These are phyloP conservation scores for Fomitiporia mediterranea DNA, from an alignment of 1,284 basidiomycete genomes.

Conservation along the genomic window DNA sequence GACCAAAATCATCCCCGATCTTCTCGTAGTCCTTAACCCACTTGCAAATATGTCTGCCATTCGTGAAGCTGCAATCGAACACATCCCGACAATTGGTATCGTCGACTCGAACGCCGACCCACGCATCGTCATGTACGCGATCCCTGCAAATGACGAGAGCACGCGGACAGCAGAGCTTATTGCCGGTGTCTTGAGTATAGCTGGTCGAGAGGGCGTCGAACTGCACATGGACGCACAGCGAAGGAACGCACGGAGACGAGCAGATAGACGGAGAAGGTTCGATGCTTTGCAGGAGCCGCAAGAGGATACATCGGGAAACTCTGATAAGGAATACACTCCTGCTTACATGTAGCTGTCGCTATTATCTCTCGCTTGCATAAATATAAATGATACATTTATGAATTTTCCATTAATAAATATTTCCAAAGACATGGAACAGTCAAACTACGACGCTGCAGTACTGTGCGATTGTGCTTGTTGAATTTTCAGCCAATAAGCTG, in stretches of 20 bases:
- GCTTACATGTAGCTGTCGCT: no score
- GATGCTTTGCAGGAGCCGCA: no score
- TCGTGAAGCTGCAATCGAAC: slow-evolving; percentile 78
- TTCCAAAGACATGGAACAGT: neutral
- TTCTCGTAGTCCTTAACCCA: slow-evolving; percentile 88
- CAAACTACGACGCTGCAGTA: slow-evolving; percentile 7
- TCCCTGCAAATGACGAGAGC: slow-evolving; percentile 97
- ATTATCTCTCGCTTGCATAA: slow-evolving; percentile 5
- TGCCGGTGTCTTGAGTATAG: slow-evolving; percentile 86
- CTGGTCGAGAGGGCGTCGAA: slow-evolving; percentile 78
- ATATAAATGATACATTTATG: slow-evolving; percentile 6
- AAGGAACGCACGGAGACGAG: slow-evolving; percentile 3
- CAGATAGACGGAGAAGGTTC: slow-evolving; percentile 11
- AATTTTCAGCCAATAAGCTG: slow-evolving; percentile 65
- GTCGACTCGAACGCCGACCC: slow-evolving; percentile 97
- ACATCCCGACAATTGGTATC: slow-evolving; percentile 86
- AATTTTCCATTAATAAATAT: slow-evolving; percentile 8
- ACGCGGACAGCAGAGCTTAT: slow-evolving; percentile 88
- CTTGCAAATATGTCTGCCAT: slow-evolving; percentile 79
- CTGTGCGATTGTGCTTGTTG: slow-evolving; percentile 45
- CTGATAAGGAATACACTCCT: no score
- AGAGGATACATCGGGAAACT: no score
- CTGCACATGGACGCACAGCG: slow-evolving; percentile 20
- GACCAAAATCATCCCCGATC: slow-evolving; percentile 73
- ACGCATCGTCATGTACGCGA: slow-evolving; percentile 94